Base-by-base conservation (phyloP, 306 rosid species). In the Crotalaria pallida region DNA sequence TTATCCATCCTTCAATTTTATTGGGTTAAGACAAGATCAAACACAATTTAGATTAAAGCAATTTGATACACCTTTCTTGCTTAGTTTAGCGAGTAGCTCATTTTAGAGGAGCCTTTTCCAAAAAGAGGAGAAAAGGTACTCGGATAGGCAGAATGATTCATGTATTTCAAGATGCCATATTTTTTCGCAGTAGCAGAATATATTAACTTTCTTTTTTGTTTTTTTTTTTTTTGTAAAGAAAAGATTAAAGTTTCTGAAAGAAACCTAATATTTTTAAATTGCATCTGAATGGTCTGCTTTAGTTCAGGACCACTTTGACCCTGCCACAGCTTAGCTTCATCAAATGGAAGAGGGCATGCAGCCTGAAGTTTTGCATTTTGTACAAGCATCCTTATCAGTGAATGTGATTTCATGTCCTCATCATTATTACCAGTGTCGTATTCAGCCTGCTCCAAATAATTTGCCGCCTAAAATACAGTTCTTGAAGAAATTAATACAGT, bases 321-420 rank as follows among this genome's bases (percentile, higher is more conserved):
- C 58, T 84, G 83, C 92, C 92, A 87, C 75, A 87, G 59, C 73
- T 82, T 87, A 66, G 92, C 92, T 84, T 87, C 92, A 57, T 87
- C 89, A 75, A 82, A 87, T 43, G 92, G 92, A 29, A 87, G 57
- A 33, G 92, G 92, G 85, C 92, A 87, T 36, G 92, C 87, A 26
- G 85, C 81, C 78, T 82, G 87, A 18, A 87, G 75, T 77, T 84
- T 78, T 13, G 85, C 76, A 75, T 84, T 82, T 57, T 69, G 76
- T 29, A 87, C 89, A 26, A 87, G 80, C 71, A 82, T 89, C 67
- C 63, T 82, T 69, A 86, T 78, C 74, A 91, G 79, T 74, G 99
- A 94, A 50, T 84, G 87, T 43, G 97, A 80, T 81, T 80, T 91
- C 67, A 94, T 85, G 72, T 94, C 99, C 74, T 91, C 96, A 31